Percentiles rank a stretch among this genome's conserved stretches.
phyloP scores from a whole-genome alignment of 169 alveolate species.

The Neospora caninum region DNA sequence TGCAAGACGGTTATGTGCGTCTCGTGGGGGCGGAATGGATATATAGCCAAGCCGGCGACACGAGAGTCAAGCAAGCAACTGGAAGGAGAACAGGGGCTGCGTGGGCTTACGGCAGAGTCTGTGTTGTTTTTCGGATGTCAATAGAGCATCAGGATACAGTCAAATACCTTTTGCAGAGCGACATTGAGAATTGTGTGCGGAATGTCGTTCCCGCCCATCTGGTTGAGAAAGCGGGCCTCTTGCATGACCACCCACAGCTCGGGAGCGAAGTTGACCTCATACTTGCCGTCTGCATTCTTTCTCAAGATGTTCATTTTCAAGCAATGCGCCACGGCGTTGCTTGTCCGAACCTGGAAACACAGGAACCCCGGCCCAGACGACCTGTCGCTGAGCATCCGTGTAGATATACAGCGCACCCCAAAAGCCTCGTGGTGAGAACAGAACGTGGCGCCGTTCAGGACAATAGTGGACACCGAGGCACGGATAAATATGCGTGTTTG shows the following conservation, averaged over 20 bases:
- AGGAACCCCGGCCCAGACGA: background rate
- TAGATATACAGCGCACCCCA: too few species aligned
- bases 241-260: constrained; percentile 88
- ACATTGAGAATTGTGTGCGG: constrained; percentile 91
- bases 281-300: constrained; percentile 67
- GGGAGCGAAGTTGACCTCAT: constrained; percentile 87
- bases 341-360: constrained; percentile 6
- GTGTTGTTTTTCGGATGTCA: too few species aligned
- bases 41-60: too few species aligned
- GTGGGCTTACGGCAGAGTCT: too few species aligned
- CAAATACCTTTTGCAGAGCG: constrained; percentile 90
- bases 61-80: too few species aligned
- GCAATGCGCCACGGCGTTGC: background rate
- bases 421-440: too few species aligned
- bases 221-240: constrained; percentile 90
- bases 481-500: too few species aligned
- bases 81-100: too few species aligned
- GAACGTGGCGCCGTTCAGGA: too few species aligned
- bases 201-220: constrained; percentile 88
- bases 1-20: too few species aligned
- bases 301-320: constrained; percentile 39
- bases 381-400: background rate
- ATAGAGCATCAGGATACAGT: background rate
- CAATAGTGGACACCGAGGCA: too few species aligned
- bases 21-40: too few species aligned